A percentile compares a stretch with the other conserved stretches of the same genome.
phyloP scores from a whole-genome alignment of 2,329 filamentous ascomycete genomes.

The Capronia epimyces region DNA sequence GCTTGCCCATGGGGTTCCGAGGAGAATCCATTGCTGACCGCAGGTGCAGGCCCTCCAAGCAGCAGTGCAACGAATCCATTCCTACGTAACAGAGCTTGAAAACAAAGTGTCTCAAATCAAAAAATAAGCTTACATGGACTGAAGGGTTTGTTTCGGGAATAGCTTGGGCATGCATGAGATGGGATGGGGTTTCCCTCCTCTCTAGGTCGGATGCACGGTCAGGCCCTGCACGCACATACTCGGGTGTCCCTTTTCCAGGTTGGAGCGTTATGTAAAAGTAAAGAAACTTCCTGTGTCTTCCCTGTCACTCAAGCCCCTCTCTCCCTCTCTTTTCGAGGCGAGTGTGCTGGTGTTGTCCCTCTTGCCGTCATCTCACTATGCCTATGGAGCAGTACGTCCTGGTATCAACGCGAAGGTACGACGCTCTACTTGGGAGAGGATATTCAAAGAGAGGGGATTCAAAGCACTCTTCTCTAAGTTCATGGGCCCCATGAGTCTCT shows the following conservation, averaged over 20 bases:
- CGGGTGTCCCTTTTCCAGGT: background rate
- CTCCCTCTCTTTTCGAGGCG: background rate
- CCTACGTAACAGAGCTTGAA: slow-evolving; percentile 76
- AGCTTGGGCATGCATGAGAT: background rate
- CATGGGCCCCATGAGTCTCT: too few relatives aligned
- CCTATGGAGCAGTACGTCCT: too few relatives aligned
- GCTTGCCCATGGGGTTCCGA: background rate
- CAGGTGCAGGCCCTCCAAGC: slow-evolving; percentile 68
- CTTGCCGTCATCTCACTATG: too few relatives aligned
- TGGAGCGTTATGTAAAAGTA: slow-evolving; percentile 2
- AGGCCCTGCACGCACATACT: background rate
- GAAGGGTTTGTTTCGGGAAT: background rate
- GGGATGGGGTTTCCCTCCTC: background rate
- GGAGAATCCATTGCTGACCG: slow-evolving; percentile 14
- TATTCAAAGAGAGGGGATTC: too few relatives aligned
- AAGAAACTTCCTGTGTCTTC: background rate
- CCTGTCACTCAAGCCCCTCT: too few relatives aligned
- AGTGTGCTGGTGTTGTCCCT: background rate
- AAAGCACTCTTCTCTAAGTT: background rate
- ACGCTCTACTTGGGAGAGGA: too few relatives aligned
- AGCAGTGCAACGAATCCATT: slow-evolving; percentile 78
- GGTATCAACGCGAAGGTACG: too few relatives aligned
- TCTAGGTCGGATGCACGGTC: background rate
- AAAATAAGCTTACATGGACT: slow-evolving; percentile 11
- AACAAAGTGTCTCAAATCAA: slow-evolving; percentile 60